These are phyloP conservation scores for Trypanosoma boissoni DNA, from an alignment of 208 protist genomes.

Conservation along the genomic window DNA sequence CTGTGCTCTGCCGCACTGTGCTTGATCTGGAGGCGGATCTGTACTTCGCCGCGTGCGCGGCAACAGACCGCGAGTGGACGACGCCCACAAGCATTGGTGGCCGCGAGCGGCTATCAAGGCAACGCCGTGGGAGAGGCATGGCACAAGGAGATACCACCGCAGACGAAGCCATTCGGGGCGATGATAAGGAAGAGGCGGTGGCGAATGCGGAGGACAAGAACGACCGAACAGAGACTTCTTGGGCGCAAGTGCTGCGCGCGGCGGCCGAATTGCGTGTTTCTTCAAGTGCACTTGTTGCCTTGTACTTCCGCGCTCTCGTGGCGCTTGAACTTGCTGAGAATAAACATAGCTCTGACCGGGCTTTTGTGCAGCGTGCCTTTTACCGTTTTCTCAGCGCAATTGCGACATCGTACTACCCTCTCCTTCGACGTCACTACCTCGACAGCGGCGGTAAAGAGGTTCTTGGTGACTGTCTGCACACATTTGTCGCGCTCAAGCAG, in stretches of 20 bases:
- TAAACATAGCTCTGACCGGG: background rate
- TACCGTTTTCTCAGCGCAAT: conserved; percentile 27
- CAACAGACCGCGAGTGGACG: background rate
- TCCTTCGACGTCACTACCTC: conserved; percentile 56
- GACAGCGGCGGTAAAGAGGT: conserved; percentile 15
- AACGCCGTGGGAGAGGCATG: no score
- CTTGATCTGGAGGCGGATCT: conserved; percentile 25
- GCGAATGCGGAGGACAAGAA: background rate
- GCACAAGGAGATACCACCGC: no score
- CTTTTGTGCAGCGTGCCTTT: conserved; percentile 9
- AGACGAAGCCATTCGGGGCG: no score
- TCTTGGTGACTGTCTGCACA: conserved; percentile 3
- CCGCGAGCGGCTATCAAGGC: no score
- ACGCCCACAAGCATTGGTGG: background rate
- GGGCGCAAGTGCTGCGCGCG: conserved; percentile 1
- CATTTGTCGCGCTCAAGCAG: conserved; percentile 21
- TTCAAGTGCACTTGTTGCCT: conserved; percentile 4
- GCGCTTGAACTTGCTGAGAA: background rate
- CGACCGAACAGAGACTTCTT: background rate
- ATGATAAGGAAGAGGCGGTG: no score
- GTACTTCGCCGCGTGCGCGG: conserved; percentile 19
- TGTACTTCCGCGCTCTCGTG: conserved; percentile 6
- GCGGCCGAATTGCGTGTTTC: conserved; percentile 12
- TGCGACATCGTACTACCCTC: conserved; percentile 29
- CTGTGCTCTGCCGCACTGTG: conserved; percentile 19